Evolutionary conservation across 306 rosid species (phyloP).

Genomic region (Canavalia ensiformis): DNA sequence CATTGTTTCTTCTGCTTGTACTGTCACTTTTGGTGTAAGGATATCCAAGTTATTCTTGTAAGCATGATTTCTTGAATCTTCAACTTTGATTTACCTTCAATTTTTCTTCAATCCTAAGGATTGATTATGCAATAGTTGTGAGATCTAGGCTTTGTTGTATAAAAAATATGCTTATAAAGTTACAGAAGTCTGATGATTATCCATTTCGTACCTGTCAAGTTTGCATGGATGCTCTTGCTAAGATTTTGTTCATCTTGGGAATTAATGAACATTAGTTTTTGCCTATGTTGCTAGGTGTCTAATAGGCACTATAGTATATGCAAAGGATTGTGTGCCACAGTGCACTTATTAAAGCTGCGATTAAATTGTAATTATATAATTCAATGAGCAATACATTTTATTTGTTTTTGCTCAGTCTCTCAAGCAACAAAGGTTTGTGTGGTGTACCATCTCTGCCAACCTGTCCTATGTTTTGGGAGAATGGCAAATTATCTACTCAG

Average conservation of each 20-base stretch:
- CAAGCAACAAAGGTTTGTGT: constrained; percentile 83
- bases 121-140: background rate
- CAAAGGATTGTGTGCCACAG: background rate
- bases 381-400: constrained; percentile 26
- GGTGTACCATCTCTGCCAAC: constrained; percentile 81
- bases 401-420: constrained; percentile 65
- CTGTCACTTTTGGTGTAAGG: constrained; percentile 14
- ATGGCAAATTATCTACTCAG: constrained; percentile 72
- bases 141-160: constrained; percentile 18
- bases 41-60: constrained; percentile 11
- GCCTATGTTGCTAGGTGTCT: constrained; percentile 23
- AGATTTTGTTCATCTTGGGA: constrained; percentile 2
- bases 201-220: constrained; percentile 36
- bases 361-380: constrained; percentile 25
- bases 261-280: constrained; percentile 34
- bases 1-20: constrained; percentile 18
- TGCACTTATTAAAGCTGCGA: constrained; percentile 14
- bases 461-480: constrained; percentile 89
- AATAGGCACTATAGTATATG: constrained; percentile 18
- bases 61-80: constrained; percentile 27
- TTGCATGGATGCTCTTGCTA: constrained; percentile 1
- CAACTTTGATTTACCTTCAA: background rate
- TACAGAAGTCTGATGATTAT: constrained; percentile 31
- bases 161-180: background rate
- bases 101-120: background rate